Base-by-base conservation (phyloP, 176 grass and related monocot genomes). In the Eragrostis curvula region DNA sequence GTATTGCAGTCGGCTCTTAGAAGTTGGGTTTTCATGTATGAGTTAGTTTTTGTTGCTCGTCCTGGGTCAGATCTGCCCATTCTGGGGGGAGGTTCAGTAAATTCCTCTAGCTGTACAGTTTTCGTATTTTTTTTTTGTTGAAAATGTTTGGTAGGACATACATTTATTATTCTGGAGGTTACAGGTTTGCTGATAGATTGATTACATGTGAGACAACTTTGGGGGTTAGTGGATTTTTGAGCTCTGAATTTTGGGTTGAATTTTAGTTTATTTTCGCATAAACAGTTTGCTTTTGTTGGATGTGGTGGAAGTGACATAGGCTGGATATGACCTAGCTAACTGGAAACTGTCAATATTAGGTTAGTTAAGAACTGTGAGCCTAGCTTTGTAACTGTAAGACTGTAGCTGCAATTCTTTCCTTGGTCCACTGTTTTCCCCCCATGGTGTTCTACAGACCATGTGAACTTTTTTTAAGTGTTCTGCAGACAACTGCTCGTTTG, bases 141-240 rank as follows among this genome's bases (percentile, higher is more conserved):
- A 43, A 67, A 5, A 18, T 78, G 20, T 86, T 39, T 18, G 76
- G 27, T 78, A 71, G 30, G n/a, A 8, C 20, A 77, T 43, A 57
- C 15, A 40, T 60, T 20, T 69, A 23, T 63, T 86, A 52, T 87
- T 74, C 9, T 29, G 18, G 66, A 75, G 68, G 63, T 51, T 49
- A 42, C 15, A 63, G 8, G 1, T 2, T 16, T 70, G 45, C 63
- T 47, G 27, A 75, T 64, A 55, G 6, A 29, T 55, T 40, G 8
- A 61, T 24, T 30, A 58, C 12, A 7, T 49, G 32, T 25, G 3
- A 18, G 52, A 51, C 15, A 15, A 11, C 32, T 30, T 9, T 78
- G 72, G 51, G 6, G 48, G 25, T 25, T 70, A 70, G 52, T 39
- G 27, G 47, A 72, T 27, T 59, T 8, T 66, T 1, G 58, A 62